Evolutionary conservation across 371 early-diverging fungal genomes (phyloP).

Genomic region (Apophysomyces sp.): DNA sequence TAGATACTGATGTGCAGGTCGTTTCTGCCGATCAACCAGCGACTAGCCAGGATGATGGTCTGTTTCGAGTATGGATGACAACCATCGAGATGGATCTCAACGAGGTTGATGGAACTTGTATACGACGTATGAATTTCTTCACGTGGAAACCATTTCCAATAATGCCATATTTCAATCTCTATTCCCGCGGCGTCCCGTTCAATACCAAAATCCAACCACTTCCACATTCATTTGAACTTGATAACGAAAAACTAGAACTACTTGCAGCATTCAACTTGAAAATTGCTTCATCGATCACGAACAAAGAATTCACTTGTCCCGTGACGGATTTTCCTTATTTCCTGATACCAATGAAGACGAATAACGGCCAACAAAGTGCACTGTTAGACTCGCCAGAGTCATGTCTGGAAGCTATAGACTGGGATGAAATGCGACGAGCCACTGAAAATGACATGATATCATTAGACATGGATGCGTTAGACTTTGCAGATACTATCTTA

Average conservation of each 20-base stretch:
- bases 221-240: conserved; percentile 19
- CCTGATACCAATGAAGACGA: conserved; percentile 48
- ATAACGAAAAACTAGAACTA: conserved; percentile 26
- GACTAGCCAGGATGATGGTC: conserved; percentile 13
- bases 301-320: conserved; percentile 53
- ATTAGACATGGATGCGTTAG: conserved; percentile 12
- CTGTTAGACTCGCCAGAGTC: background rate
- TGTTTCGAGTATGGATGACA: conserved; percentile 31
- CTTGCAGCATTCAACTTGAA: conserved; percentile 55
- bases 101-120: conserved; percentile 25
- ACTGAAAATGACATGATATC: conserved; percentile 12
- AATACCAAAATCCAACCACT: conserved; percentile 22
- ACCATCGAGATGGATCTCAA: conserved; percentile 22
- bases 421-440: conserved; percentile 44
- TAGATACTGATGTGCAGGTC: background rate
- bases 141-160: conserved; percentile 49
- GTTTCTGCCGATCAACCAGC: background rate
- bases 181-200: conserved; percentile 33
- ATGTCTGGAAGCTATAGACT: conserved; percentile 47
- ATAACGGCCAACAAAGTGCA: conserved; percentile 5
- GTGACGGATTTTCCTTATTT: conserved; percentile 54
- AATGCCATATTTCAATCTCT: conserved; percentile 41
- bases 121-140: conserved; percentile 51
- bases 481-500: conserved; percentile 34
- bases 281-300: conserved; percentile 47